Evolutionary conservation across 768 basidiomycete genomes (phyloP), one percentile per base, ranked within the genome.

Genomic region (Mycena haematopus): DNA sequence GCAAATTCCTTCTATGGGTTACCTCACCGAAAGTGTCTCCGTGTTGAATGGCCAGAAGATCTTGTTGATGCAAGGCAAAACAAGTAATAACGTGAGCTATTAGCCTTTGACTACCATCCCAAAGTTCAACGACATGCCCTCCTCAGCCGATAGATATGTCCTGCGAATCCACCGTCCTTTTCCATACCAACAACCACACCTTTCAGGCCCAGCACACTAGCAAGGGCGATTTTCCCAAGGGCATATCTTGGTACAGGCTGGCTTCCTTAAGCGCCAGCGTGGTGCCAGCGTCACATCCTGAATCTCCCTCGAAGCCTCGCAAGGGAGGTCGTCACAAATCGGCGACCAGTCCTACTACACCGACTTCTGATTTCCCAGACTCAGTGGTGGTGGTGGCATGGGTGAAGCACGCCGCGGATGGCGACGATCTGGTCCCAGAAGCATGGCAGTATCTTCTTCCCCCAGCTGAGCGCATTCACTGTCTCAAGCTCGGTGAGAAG

Each of bases 1-100:
- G 22, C 54, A 65, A 15, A 38, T 52, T 42, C 70, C 69, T 11
- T 19, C n/a, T 2, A 44, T 68, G 4, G 56, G 63, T 1, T 58
- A 61, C 22, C 50, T 61, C 19, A 68, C 66, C 0, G 35, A 59
- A 11, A 72, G 69, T 1, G 59, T 58, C 7, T 47, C 71, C 15
- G 64, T 74, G 0, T 72, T 69, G 44, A 60, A 59, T 13, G 74
- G 72, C 10, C 64, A 63, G 49, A 70, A 72, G 49, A 73, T 76
- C 11, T 29, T 76, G 15, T 56, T 76, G 15, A 60, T 68, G 1
- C 52, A 61, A 38, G 56, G 69, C 15, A 65, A 60, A 2, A 54
- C 42, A 35, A 61, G 40, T 38, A 27, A 38, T 35, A 15, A 15
- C 11, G 22, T 52, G 24, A 52, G 31, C 36, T 2, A 42, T 5